Evolutionary conservation across 2,329 filamentous ascomycete species (phyloP).

Genomic region (Penicillium sclerotigenum): DNA sequence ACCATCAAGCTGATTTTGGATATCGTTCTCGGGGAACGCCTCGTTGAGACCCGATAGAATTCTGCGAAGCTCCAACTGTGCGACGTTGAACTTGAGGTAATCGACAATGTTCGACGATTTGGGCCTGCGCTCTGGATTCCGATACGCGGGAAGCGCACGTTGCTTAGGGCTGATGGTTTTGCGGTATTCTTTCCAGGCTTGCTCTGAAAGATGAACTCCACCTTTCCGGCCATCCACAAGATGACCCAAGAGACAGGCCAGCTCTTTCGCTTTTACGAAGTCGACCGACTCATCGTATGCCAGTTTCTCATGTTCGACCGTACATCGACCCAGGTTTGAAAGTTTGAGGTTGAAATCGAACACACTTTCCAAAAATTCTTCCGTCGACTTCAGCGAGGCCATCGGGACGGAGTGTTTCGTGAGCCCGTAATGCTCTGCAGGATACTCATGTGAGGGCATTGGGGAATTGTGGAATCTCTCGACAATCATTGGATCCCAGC

Average conservation of each 20-base stretch:
- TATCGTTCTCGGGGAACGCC: conserved; percentile 23
- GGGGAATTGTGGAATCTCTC: conserved; percentile 53
- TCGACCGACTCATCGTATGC: conserved; percentile 52
- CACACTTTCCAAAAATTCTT: conserved; percentile 43
- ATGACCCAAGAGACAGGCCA: conserved; percentile 44
- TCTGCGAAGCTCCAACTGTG: conserved; percentile 28
- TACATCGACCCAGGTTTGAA: conserved; percentile 53
- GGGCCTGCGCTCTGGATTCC: conserved; percentile 20
- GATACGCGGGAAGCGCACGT: conserved; percentile 40
- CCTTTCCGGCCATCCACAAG: conserved; percentile 48
- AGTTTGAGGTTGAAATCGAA: conserved; percentile 49
- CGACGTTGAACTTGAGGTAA: conserved; percentile 44
- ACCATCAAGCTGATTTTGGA: conserved; percentile 26
- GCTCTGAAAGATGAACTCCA: conserved; percentile 41
- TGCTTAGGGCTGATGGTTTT: conserved; percentile 30
- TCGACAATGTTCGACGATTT: conserved; percentile 44
- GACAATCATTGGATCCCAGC: conserved; percentile 57
- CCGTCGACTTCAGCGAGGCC: conserved; percentile 36
- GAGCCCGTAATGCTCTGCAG: conserved; percentile 49
- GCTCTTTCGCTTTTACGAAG: conserved; percentile 32
- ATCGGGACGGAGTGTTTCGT: conserved; percentile 44
- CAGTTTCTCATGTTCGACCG: conserved; percentile 49
- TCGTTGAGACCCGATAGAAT: conserved; percentile 34
- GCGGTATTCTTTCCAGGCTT: conserved; percentile 39
- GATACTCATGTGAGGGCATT: conserved; percentile 37